These are phyloP conservation scores for Ustilago trichophora DNA, from an alignment of 1,284 basidiomycete genomes.

Conservation along the genomic window DNA sequence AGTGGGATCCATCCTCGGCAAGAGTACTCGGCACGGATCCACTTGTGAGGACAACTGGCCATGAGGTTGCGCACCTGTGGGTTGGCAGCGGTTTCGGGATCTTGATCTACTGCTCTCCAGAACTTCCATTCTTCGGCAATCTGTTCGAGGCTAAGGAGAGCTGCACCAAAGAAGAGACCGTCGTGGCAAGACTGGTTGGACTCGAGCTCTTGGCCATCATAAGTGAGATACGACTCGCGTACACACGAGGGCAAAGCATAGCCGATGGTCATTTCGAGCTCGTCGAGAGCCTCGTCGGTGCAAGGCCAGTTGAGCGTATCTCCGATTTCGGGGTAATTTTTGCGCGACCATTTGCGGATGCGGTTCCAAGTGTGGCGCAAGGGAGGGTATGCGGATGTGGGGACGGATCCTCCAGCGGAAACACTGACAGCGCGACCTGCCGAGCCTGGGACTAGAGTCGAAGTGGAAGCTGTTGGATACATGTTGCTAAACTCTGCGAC, in stretches of 20 bases:
- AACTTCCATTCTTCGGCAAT: conserved; percentile 62
- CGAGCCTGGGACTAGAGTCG: conserved; percentile 39
- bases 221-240: conserved; percentile 60
- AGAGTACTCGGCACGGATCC: conserved; percentile 89
- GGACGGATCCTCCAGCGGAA: conserved; percentile 43
- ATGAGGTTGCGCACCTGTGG: conserved; percentile 69
- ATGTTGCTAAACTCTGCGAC: conserved; percentile 57
- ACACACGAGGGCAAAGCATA: conserved; percentile 58
- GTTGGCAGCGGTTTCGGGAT: conserved; percentile 59
- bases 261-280: conserved; percentile 59
- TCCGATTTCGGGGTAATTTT: conserved; percentile 59
- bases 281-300: conserved; percentile 53
- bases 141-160: conserved; percentile 59
- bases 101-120: conserved; percentile 63
- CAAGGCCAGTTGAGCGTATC: conserved; percentile 65
- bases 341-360: conserved; percentile 56
- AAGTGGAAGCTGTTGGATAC: conserved; percentile 48
- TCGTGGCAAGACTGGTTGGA: conserved; percentile 61
- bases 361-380: conserved; percentile 62
- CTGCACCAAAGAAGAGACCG: conserved; percentile 64
- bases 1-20: conserved; percentile 96
- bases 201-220: conserved; percentile 64
- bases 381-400: conserved; percentile 58
- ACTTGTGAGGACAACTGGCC: conserved; percentile 88
- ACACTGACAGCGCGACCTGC: conserved; percentile 14